phyloP scores from a whole-genome alignment of 1,284 basidiomycete genomes.

The Ustilago xerochloae region DNA sequence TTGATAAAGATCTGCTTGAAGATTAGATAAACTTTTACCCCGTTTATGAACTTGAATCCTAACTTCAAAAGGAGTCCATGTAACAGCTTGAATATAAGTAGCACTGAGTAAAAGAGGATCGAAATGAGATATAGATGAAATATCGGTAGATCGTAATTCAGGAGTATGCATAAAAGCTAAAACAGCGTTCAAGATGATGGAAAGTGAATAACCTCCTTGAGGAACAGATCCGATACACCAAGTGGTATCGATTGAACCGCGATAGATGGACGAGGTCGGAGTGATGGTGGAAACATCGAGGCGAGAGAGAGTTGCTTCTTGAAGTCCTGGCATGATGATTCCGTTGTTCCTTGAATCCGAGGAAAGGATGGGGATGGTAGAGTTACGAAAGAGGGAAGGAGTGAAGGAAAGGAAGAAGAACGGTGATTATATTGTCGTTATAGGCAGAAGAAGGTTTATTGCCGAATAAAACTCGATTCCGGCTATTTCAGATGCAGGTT shows the following conservation, averaged over 20 bases:
- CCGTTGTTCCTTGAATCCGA: background rate
- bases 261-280: slow-evolving; percentile 12
- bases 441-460: no score
- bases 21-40: slow-evolving; percentile 38
- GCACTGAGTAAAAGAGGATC: slow-evolving; percentile 38
- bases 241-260: slow-evolving; percentile 23
- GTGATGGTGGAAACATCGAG: slow-evolving; percentile 27
- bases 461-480: no score
- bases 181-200: slow-evolving; percentile 43
- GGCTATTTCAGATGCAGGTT: no score
- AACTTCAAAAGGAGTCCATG: slow-evolving; percentile 13
- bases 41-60: slow-evolving; percentile 27
- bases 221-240: slow-evolving; percentile 53
- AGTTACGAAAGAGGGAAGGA: background rate
- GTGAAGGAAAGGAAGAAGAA: background rate
- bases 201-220: slow-evolving; percentile 49
- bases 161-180: slow-evolving; percentile 44
- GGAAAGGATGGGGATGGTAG: background rate
- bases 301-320: slow-evolving; percentile 9
- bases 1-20: slow-evolving; percentile 43
- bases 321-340: slow-evolving; percentile 39
- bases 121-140: slow-evolving; percentile 20
- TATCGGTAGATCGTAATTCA: slow-evolving; percentile 21
- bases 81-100: slow-evolving; percentile 42
- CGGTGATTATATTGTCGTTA: background rate